Conservation (phyloP, 371 early-diverging fungal genomes). For the Rhizopus sp. region DNA sequence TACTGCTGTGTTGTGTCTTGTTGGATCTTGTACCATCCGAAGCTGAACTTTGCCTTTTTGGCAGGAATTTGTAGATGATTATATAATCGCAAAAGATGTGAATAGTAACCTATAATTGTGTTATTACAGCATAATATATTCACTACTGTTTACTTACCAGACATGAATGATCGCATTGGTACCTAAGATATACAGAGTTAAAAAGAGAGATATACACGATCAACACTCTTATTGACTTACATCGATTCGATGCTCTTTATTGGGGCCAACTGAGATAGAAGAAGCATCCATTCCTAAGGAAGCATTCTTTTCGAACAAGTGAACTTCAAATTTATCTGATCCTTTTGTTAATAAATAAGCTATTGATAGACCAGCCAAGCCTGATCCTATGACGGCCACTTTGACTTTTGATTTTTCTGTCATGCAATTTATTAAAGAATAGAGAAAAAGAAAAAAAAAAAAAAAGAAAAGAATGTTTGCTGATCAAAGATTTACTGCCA, state of each 20-base stretch:
- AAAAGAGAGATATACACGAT: background rate
- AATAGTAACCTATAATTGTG: slow-evolving; percentile 39
- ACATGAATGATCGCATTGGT: slow-evolving; percentile 56
- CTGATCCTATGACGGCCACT: slow-evolving; percentile 83
- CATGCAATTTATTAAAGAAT: background rate
- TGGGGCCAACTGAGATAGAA: slow-evolving; percentile 59
- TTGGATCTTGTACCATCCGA: slow-evolving; percentile 43
- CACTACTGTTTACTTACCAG: slow-evolving; percentile 33
- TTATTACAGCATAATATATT: background rate
- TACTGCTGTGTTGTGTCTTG: background rate
- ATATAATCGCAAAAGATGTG: slow-evolving; percentile 47
- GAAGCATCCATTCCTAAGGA: slow-evolving; percentile 83
- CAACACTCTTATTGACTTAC: slow-evolving; percentile 22
- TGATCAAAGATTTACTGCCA: background rate
- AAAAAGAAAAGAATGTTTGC: background rate
- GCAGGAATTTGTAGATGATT: slow-evolving; percentile 48
- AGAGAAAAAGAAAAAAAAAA: slow-evolving; percentile 3
- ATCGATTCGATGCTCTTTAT: slow-evolving; percentile 42
- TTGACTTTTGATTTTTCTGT: slow-evolving; percentile 9
- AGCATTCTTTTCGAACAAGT: slow-evolving; percentile 71
- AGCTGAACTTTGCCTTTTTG: slow-evolving; percentile 56
- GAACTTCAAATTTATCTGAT: slow-evolving; percentile 50
- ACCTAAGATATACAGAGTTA: slow-evolving; percentile 27
- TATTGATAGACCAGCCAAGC: slow-evolving; percentile 77
- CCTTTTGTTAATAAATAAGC: slow-evolving; percentile 67